Percentiles rank a stretch among this genome's conserved stretches.
Conservation (phyloP, 331 rosid species). For the Acacia pycnantha region DNA sequence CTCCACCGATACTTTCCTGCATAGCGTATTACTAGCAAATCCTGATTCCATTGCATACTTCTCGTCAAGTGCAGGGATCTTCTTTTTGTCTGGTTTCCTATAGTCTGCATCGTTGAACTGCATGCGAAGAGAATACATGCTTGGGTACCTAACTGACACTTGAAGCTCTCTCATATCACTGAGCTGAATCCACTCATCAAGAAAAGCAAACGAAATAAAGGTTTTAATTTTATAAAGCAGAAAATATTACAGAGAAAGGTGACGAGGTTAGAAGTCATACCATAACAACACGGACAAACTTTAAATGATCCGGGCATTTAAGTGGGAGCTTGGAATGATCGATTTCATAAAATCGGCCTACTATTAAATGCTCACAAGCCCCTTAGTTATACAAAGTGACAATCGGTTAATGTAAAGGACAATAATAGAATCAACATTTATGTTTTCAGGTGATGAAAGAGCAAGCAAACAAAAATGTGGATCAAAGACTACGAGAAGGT, state of each 20-base stretch:
- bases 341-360: conserved; percentile 61
- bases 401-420: not conserved
- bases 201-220: conserved; percentile 1
- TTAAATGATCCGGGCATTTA: conserved; percentile 52
- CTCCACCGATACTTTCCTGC: conserved; percentile 45
- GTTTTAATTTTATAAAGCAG: not conserved
- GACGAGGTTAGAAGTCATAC: conserved; percentile 28
- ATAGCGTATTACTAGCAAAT: conserved; percentile 54
- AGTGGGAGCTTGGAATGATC: conserved; percentile 61
- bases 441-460: not conserved
- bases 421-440: not conserved
- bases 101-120: conserved; percentile 42
- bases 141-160: conserved; percentile 75
- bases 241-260: not conserved
- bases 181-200: conserved; percentile 42
- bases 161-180: conserved; percentile 42
- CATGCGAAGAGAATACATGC: conserved; percentile 59
- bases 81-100: conserved; percentile 40
- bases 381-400: conserved; percentile 35
- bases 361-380: conserved; percentile 42
- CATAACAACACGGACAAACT: conserved; percentile 54
- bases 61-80: conserved; percentile 67
- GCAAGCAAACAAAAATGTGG: not conserved
- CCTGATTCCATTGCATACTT: conserved; percentile 54
- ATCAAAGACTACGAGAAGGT: not conserved